Conservation (phyloP, 495 filamentous ascomycete species). For the Aspergillus panamensis region DNA sequence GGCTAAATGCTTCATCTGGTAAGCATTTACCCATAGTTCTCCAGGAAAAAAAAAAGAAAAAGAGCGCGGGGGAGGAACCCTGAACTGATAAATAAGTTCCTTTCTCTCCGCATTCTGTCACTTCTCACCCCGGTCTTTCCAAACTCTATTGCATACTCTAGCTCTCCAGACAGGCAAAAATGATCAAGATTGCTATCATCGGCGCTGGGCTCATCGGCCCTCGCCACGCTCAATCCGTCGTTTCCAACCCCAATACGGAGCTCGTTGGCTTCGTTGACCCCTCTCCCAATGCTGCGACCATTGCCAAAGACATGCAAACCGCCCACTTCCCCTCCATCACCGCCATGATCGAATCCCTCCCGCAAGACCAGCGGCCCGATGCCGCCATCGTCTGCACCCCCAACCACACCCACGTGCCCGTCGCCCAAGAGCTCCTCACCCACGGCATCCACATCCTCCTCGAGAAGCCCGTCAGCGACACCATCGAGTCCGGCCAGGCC, state of each 20-base stretch:
- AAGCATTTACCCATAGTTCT: background rate
- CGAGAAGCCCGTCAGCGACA: constrained; percentile 55
- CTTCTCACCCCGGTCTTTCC: background rate
- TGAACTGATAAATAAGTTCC: background rate
- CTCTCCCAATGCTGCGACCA: constrained; percentile 28
- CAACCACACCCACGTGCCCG: constrained; percentile 53
- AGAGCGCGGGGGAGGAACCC: background rate
- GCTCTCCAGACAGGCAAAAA: background rate
- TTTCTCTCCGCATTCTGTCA: background rate
- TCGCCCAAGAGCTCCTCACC: constrained; percentile 48
- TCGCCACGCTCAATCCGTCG: constrained; percentile 51
- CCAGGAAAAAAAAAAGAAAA: no score
- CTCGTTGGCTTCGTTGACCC: constrained; percentile 54
- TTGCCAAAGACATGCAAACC: constrained; percentile 28
- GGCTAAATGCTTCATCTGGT: background rate
- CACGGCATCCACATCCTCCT: constrained; percentile 53
- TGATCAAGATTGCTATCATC: constrained; percentile 46
- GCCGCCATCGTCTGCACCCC: constrained; percentile 62
- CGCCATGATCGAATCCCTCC: constrained; percentile 35
- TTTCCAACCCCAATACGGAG: constrained; percentile 41
- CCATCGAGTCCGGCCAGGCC: constrained; percentile 36
- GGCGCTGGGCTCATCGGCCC: constrained; percentile 58
- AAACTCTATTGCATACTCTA: no score
- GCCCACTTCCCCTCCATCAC: constrained; percentile 36
- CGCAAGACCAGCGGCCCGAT: constrained; percentile 32